Evolutionary conservation across 2,329 filamentous ascomycete species (phyloP).

Genomic region (Talaromyces sp.): DNA sequence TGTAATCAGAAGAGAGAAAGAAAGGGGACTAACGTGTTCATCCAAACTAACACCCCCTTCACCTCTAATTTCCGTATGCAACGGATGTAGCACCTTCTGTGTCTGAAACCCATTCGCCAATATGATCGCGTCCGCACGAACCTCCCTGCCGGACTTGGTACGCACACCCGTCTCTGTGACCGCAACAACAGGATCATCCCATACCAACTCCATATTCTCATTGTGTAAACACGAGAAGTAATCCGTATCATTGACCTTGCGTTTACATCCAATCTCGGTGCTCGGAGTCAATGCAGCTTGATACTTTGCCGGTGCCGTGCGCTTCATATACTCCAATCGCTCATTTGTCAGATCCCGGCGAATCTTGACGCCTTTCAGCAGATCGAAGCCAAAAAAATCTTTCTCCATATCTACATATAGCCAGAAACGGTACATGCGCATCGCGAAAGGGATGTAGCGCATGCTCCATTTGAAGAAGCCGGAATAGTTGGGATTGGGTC

Average conservation of each 20-base stretch:
- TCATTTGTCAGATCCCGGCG: constrained; percentile 37
- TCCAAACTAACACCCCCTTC: constrained; percentile 33
- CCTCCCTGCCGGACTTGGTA: constrained; percentile 37
- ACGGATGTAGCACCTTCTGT: constrained; percentile 45
- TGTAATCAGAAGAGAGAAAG: not conserved
- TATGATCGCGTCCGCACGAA: constrained; percentile 47
- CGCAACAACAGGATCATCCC: constrained; percentile 39
- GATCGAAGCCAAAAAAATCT: constrained; percentile 43
- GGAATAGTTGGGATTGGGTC: constrained; percentile 44
- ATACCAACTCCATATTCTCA: constrained; percentile 42
- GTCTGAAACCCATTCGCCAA: constrained; percentile 52
- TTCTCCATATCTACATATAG: constrained; percentile 46
- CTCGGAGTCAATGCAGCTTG: constrained; percentile 44
- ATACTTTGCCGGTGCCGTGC: constrained; percentile 43
- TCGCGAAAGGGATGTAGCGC: constrained; percentile 45
- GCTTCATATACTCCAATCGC: constrained; percentile 44
- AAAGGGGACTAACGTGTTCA: constrained; percentile 27
- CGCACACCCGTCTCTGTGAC: constrained; percentile 40
- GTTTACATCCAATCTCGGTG: constrained; percentile 49
- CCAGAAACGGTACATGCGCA: constrained; percentile 44
- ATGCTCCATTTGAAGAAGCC: constrained; percentile 43
- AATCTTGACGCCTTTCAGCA: constrained; percentile 36
- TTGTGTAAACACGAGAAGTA: constrained; percentile 45
- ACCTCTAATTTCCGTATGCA: constrained; percentile 43
- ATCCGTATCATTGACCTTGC: constrained; percentile 48